A percentile compares a stretch with the other conserved stretches of the same genome.
phyloP scores from a whole-genome alignment of 495 filamentous ascomycete species.

The Penicillium mononematosum region DNA sequence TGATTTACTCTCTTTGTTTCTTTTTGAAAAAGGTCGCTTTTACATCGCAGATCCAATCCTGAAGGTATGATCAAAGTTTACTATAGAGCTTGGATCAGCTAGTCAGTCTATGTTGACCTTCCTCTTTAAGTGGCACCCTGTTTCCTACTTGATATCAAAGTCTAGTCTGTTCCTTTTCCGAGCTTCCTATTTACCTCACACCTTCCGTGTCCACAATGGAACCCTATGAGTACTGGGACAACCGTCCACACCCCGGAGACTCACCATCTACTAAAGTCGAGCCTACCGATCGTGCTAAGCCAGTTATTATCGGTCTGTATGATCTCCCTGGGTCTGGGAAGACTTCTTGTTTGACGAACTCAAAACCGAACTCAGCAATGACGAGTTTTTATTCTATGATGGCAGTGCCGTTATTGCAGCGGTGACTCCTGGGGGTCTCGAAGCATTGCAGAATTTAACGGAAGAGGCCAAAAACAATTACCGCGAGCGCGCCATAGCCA shows the following conservation, averaged over 20 bases:
- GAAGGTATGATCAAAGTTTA: no score
- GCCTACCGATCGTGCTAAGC: constrained; percentile 12
- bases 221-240: not conserved
- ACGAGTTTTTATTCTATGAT: constrained; percentile 52
- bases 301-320: constrained; percentile 57
- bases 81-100: no score
- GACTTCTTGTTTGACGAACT: constrained; percentile 49
- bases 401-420: constrained; percentile 51
- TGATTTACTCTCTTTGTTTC: not conserved
- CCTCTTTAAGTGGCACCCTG: not conserved
- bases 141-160: no score
- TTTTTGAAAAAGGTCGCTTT: not conserved
- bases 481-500: constrained; percentile 50
- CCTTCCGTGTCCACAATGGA: not conserved
- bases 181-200: not conserved
- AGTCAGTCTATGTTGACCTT: not conserved
- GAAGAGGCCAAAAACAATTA: constrained; percentile 40
- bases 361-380: constrained; percentile 29
- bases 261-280: no score
- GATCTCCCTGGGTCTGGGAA: constrained; percentile 64
- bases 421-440: constrained; percentile 51
- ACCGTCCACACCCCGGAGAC: not conserved
- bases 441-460: constrained; percentile 46
- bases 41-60: not conserved
- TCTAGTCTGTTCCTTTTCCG: no score